These are phyloP conservation scores for Cairneyella variabilis DNA, from an alignment of 495 filamentous ascomycete species.

Conservation along the genomic window DNA sequence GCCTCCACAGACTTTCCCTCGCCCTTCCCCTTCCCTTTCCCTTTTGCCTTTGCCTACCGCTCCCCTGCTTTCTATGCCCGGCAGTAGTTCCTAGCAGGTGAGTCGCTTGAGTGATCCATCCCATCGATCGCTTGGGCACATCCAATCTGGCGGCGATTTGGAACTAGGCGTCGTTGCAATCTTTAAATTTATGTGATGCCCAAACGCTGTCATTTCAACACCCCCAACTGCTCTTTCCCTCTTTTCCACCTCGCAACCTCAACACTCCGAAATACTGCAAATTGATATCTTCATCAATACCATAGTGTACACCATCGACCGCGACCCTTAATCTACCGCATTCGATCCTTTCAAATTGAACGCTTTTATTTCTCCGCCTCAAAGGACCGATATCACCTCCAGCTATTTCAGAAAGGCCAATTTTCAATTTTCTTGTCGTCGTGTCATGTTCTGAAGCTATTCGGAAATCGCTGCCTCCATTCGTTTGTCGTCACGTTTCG, in stretches of 20 bases:
- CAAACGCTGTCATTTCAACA: background rate
- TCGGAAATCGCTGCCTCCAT: constrained; percentile 1
- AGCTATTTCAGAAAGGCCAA: background rate
- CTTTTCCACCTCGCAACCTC: constrained; percentile 4
- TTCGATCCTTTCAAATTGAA: constrained; percentile 1
- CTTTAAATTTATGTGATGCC: no score
- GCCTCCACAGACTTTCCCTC: background rate
- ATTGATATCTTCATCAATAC: constrained; percentile 16
- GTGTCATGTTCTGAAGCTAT: constrained; percentile 24
- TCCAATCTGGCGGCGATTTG: background rate
- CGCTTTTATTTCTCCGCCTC: background rate
- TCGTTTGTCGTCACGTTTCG: constrained; percentile 20
- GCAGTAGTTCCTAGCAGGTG: background rate
- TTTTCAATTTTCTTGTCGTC: constrained; percentile 11
- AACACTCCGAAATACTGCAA: background rate
- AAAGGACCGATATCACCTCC: background rate
- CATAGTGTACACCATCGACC: constrained; percentile 11
- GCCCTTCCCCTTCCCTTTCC: background rate
- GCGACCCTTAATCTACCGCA: constrained; percentile 5
- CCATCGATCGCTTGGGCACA: no score
- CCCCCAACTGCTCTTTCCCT: background rate
- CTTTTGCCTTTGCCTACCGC: background rate
- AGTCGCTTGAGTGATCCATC: no score
- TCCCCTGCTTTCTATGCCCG: background rate
- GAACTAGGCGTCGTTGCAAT: no score